These are phyloP conservation scores for Eucalyptus tenuipes DNA, from an alignment of 345 rosid genomes.

Conservation along the genomic window DNA sequence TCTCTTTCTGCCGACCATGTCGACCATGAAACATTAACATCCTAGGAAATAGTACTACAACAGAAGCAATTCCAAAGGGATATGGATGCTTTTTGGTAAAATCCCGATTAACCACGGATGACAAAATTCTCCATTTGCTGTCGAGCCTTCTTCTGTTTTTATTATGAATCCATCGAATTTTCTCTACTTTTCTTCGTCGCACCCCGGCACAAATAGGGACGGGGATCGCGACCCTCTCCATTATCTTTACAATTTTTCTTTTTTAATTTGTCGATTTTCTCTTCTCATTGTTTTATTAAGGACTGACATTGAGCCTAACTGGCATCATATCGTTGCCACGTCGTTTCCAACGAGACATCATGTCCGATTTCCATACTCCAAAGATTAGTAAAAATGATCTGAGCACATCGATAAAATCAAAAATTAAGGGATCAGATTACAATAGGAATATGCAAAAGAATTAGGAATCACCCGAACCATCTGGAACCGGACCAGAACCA, in stretches of 20 bases:
- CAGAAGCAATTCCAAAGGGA: not conserved
- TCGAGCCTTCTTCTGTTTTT: not conserved
- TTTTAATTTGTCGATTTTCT: not conserved
- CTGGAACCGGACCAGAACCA: accelerated
- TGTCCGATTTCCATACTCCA: accelerated
- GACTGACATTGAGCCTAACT: accelerated
- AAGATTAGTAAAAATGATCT: not conserved
- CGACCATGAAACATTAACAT: not conserved
- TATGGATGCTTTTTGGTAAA: not conserved
- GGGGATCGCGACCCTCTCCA: not conserved
- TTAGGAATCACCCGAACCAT: accelerated
- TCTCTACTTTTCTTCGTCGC: not conserved
- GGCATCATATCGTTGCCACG: not conserved
- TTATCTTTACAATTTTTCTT: accelerated
- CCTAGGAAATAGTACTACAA: not conserved
- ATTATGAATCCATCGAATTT: not conserved
- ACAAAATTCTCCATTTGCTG: not conserved
- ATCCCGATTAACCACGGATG: no score
- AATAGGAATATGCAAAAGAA: accelerated
- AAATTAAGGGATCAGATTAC: not conserved
- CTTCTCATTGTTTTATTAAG: not conserved
- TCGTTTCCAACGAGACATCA: not conserved
- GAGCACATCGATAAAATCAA: not conserved
- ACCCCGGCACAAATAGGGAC: not conserved
- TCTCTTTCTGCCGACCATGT: not conserved